Conservation (phyloP, 1,284 basidiomycete species). For the Fomitopsis pinicola region DNA sequence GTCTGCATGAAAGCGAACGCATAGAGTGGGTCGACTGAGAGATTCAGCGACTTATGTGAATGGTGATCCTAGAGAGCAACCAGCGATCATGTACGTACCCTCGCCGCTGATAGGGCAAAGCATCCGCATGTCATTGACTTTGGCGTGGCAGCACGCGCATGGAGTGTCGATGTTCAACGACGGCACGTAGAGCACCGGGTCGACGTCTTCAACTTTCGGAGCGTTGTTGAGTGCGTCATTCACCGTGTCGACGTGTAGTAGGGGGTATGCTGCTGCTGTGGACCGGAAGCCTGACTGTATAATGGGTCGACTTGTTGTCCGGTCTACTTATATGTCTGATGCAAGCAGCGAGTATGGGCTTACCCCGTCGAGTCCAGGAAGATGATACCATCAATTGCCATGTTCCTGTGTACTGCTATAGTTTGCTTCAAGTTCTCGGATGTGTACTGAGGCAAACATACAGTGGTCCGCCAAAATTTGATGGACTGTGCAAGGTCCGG, state of each 20-base stretch:
- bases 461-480: too few relatives aligned
- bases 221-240: conserved; percentile 67
- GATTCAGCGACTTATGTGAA: conserved; percentile 3
- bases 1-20: conserved; percentile 87
- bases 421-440: background rate
- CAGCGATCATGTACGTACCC: conserved; percentile 41
- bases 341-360: conserved; percentile 23
- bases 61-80: background rate
- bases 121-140: conserved; percentile 72
- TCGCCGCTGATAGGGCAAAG: conserved; percentile 81
- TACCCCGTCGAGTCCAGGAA: conserved; percentile 81
- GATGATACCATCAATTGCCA: conserved; percentile 89
- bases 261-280: conserved; percentile 72
- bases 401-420: conserved; percentile 21
- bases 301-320: conserved; percentile 67
- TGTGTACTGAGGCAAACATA: too few relatives aligned
- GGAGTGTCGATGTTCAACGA: conserved; percentile 43
- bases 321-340: background rate
- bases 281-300: conserved; percentile 90
- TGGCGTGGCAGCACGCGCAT: conserved; percentile 79
- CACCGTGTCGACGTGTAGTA: conserved; percentile 84
- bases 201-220: conserved; percentile 48
- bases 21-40: conserved; percentile 81
- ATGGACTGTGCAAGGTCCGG: too few relatives aligned
- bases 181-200: conserved; percentile 67